These are phyloP conservation scores for Leccinum sublutescens DNA, from an alignment of 768 basidiomycete species.

Conservation along the genomic window DNA sequence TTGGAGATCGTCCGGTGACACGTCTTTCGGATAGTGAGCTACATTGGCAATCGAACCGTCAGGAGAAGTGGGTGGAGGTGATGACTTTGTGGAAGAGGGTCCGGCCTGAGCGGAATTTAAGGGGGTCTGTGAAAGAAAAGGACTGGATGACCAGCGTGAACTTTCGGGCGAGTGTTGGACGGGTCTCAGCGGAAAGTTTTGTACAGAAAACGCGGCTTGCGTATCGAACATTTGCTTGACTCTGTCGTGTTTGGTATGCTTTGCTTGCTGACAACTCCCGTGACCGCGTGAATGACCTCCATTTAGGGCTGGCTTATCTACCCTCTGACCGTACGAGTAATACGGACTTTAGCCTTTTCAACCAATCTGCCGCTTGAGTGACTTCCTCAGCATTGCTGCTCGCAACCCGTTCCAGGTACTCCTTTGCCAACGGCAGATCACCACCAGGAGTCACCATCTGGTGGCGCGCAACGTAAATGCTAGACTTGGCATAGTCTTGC, in stretches of 20 bases:
- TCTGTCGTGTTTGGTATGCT: slow-evolving; percentile 39
- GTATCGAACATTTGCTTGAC: slow-evolving; percentile 34
- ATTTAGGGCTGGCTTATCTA: slow-evolving; percentile 33
- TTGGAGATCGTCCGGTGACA: slow-evolving; percentile 51
- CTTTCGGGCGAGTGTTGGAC: slow-evolving; percentile 6
- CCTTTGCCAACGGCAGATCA: slow-evolving; percentile 66
- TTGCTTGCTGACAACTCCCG: slow-evolving; percentile 35
- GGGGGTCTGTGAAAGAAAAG: slow-evolving; percentile 3
- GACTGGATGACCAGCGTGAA: slow-evolving; percentile 3
- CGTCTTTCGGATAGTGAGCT: slow-evolving; percentile 32
- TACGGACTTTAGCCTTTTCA: slow-evolving; percentile 54
- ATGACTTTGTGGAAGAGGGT: slow-evolving; percentile 24
- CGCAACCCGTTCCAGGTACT: slow-evolving; percentile 72
- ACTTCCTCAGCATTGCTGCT: slow-evolving; percentile 83
- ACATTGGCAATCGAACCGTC: slow-evolving; percentile 28
- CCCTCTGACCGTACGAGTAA: slow-evolving; percentile 21
- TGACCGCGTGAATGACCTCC: slow-evolving; percentile 37
- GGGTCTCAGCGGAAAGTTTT: slow-evolving; percentile 26
- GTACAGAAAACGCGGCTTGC: slow-evolving; percentile 29
- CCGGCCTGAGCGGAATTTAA: slow-evolving; percentile 19
- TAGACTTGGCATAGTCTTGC: slow-evolving; percentile 81
- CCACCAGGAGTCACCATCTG: slow-evolving; percentile 63
- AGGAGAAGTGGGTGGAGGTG: slow-evolving; percentile 6
- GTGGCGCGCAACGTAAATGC: slow-evolving; percentile 79
- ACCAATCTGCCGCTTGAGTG: slow-evolving; percentile 64